A percentile compares a stretch with the other conserved stretches of the same genome.
Evolutionary conservation across 2,329 filamentous ascomycete species (phyloP).

Genomic region (Colletotrichum godetiae): DNA sequence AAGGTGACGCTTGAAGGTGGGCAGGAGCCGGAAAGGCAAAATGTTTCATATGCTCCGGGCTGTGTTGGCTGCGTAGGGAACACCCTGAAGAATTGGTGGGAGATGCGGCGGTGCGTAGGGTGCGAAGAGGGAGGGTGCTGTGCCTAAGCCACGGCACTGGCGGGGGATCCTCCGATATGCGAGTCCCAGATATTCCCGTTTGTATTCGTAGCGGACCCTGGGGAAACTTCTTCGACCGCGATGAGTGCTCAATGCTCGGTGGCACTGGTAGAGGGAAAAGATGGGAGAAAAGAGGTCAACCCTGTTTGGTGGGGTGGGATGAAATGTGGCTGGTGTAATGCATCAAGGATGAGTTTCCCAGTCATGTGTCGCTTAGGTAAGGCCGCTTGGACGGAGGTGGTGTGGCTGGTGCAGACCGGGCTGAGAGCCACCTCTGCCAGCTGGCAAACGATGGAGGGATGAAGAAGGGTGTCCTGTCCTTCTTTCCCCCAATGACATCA

Average conservation of each 20-base stretch:
- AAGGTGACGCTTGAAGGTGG: constrained; percentile 16
- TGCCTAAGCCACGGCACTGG: not conserved
- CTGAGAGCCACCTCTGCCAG: not conserved
- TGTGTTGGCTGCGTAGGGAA: not conserved
- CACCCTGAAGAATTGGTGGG: constrained; percentile 18
- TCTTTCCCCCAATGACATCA: constrained; percentile 21
- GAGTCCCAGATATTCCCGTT: not conserved
- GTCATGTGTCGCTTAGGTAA: too few species aligned
- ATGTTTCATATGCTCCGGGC: constrained; percentile 33
- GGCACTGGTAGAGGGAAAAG: not conserved
- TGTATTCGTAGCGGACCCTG: not conserved
- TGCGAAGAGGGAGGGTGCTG: not conserved
- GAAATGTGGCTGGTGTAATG: constrained; percentile 2
- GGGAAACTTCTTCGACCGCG: constrained; percentile 4
- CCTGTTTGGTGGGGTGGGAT: not conserved
- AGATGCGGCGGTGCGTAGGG: constrained; percentile 7
- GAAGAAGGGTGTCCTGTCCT: too few species aligned
- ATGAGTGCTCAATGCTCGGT: not conserved
- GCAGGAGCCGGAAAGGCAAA: not conserved
- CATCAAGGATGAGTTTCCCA: too few species aligned
- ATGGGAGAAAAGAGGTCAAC: not conserved
- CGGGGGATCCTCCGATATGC: not conserved
- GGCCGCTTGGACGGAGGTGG: not conserved
- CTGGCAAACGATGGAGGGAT: not conserved
- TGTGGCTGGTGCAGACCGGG: not conserved